Evolutionary conservation across 2,329 filamentous ascomycete genomes (phyloP), one percentile per base, ranked within the genome.

Genomic region (Teratosphaeria viscida): DNA sequence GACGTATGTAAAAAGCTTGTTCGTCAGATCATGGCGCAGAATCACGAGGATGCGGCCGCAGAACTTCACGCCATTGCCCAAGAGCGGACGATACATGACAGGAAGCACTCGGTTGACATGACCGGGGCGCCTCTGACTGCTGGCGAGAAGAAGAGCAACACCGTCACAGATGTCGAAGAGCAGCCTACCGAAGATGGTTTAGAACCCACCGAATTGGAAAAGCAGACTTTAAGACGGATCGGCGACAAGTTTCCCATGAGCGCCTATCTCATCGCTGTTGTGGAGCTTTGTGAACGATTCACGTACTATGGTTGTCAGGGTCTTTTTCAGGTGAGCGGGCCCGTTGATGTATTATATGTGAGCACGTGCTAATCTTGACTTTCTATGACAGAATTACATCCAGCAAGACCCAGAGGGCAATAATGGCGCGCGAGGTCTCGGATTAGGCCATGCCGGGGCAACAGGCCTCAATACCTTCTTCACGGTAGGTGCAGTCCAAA

Each of bases 231-330:
- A 29, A 70, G 77, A 57, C 74, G 75, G 60, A 72, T 79, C n/a
- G 74, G 76, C 54, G 78, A 79, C 66, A 72, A 73, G 53, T 69
- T 80, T 3, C 78, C 78, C 53, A 75, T 74, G 65, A 72, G 73
- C 26, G 77, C 77, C 29, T 79, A 77, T 64, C 64, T 79, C 19
- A 75, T 80, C 57, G 77, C 77, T n/a, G 66, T 79, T 29, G 76
- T 80, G 56, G 78, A 80, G 66, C 67, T 80, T 2, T 78, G 76
- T 68, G 78, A 80, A 66, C 74, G 78, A 5, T 79, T 79, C 66
- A 77, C 77, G 26, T 69, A 68, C 63, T 70, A 70, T 58, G 68
- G 68, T 14, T 70, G 77, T 7, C 74, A 74, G 8, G 77, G 77
- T 5, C 75, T 77, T 10, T 78, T 80, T 62, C 77, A 39, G 37